phyloP scores from a whole-genome alignment of 371 early-diverging fungal species.

The Rhizopus microsporus region DNA sequence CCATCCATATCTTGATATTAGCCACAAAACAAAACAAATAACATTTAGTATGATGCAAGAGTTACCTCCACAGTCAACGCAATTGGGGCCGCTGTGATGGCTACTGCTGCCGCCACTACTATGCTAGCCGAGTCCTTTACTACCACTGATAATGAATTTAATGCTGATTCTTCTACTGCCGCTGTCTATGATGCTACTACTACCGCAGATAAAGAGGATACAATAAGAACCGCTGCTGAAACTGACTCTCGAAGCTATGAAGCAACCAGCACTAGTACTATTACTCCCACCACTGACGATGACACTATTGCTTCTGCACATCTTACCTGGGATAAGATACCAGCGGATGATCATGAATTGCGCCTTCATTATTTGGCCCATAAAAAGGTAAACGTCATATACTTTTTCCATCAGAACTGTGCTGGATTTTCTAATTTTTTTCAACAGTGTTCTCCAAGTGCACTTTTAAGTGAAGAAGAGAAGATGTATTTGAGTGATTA shows the following conservation, averaged over 20 bases:
- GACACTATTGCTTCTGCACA: constrained; percentile 12
- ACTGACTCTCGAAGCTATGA: constrained; percentile 8
- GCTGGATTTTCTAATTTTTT: constrained; percentile 8
- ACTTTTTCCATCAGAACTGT: constrained; percentile 9
- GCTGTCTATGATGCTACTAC: constrained; percentile 7
- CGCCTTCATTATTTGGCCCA: constrained; percentile 10
- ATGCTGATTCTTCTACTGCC: constrained; percentile 11
- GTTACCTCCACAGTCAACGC: constrained; percentile 13
- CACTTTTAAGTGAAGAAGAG: constrained; percentile 10
- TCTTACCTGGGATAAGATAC: constrained; percentile 13
- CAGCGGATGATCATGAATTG: constrained; percentile 10
- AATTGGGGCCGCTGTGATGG: constrained; percentile 12
- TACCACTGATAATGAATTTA: constrained; percentile 11
- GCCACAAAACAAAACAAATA: constrained; percentile 14
- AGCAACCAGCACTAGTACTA: constrained; percentile 13
- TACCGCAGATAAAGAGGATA: constrained; percentile 9
- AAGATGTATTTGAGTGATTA: constrained; percentile 10
- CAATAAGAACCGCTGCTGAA: constrained; percentile 8
- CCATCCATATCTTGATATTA: constrained; percentile 9
- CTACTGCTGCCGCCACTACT: constrained; percentile 14
- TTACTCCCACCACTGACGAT: constrained; percentile 12
- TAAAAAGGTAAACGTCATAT: constrained; percentile 12
- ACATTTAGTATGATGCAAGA: constrained; percentile 14
- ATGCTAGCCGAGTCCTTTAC: constrained; percentile 15
- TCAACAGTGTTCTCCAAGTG: constrained; percentile 8